phyloP scores from a whole-genome alignment of 2,329 filamentous ascomycete species.

The Trichoderma lentiforme region DNA sequence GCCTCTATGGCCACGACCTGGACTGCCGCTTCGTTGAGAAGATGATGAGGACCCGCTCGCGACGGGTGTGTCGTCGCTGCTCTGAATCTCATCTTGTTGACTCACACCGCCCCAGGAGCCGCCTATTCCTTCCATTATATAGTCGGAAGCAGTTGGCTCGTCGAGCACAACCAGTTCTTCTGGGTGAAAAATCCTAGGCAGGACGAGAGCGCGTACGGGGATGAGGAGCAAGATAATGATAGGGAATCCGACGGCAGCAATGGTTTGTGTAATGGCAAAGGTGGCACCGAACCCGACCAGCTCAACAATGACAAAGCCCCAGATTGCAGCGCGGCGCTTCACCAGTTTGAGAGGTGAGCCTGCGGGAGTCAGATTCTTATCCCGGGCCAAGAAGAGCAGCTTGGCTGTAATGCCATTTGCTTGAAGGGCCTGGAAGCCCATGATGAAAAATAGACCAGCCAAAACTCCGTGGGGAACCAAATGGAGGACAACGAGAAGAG shows the following conservation, averaged over 20 bases:
- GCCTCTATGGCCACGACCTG: constrained; percentile 26
- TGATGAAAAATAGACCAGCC: constrained; percentile 79
- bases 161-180: constrained; percentile 64
- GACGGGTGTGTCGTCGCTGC: constrained; percentile 21
- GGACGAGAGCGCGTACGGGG: constrained; percentile 59
- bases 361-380: constrained; percentile 58
- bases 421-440: constrained; percentile 75
- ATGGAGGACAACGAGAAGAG: constrained; percentile 69
- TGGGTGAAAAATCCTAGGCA: constrained; percentile 58
- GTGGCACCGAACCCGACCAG: constrained; percentile 70
- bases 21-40: not conserved
- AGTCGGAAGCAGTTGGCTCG: constrained; percentile 69
- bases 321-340: constrained; percentile 61
- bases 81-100: constrained; percentile 20
- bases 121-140: constrained; percentile 73
- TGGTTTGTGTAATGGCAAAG: constrained; percentile 79
- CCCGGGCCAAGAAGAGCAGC: constrained; percentile 65
- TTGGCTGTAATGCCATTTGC: constrained; percentile 76
- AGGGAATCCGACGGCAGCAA: constrained; percentile 78
- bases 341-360: constrained; percentile 60
- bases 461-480: constrained; percentile 77
- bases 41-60: constrained; percentile 19
- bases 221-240: constrained; percentile 69
- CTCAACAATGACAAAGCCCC: constrained; percentile 67
- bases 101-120: constrained; percentile 51